These are phyloP conservation scores for Cyberlindnera subsufficiens DNA, from an alignment of 805 yeast genomes.

Conservation along the genomic window DNA sequence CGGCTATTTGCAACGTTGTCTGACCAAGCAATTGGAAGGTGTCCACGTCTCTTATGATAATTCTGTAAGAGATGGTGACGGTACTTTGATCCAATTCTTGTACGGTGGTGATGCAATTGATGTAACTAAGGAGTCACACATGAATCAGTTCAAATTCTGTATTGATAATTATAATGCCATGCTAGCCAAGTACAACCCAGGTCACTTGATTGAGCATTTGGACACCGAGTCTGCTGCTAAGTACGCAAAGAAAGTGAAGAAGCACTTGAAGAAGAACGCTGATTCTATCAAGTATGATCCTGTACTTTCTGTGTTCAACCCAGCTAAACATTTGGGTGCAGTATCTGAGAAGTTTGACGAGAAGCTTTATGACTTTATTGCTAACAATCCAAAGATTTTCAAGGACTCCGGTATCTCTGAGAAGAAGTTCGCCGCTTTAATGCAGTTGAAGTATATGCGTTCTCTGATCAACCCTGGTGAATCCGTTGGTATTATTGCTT, in stretches of 20 bases:
- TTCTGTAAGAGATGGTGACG: conserved; percentile 93
- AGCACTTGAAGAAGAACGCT: conserved; percentile 59
- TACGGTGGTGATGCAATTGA: conserved; percentile 98
- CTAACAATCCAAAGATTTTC: conserved; percentile 48
- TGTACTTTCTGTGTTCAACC: conserved; percentile 76
- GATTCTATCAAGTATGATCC: conserved; percentile 80
- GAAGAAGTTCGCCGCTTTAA: conserved; percentile 88
- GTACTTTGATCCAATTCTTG: conserved; percentile 86
- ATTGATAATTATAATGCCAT: conserved; percentile 84
- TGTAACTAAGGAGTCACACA: conserved; percentile 88
- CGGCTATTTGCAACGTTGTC: conserved; percentile 97
- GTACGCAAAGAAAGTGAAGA: conserved; percentile 78
- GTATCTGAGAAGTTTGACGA: conserved; percentile 87
- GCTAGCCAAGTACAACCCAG: conserved; percentile 81
- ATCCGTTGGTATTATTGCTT: conserved; percentile 96
- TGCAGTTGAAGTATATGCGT: conserved; percentile 98
- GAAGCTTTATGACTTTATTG: conserved; percentile 67
- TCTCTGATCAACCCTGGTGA: conserved; percentile 95
- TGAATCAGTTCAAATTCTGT: conserved; percentile 92
- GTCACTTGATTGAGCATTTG: conserved; percentile 59
- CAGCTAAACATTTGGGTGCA: conserved; percentile 86
- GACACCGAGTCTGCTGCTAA: conserved; percentile 79
- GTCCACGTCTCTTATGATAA: conserved; percentile 92
- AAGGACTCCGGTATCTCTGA: conserved; percentile 48
- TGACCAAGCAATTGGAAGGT: conserved; percentile 97